A percentile compares a stretch with the other conserved stretches of the same genome.
phyloP scores from a whole-genome alignment of 164 flowering plant species.

The Annona cherimola region DNA sequence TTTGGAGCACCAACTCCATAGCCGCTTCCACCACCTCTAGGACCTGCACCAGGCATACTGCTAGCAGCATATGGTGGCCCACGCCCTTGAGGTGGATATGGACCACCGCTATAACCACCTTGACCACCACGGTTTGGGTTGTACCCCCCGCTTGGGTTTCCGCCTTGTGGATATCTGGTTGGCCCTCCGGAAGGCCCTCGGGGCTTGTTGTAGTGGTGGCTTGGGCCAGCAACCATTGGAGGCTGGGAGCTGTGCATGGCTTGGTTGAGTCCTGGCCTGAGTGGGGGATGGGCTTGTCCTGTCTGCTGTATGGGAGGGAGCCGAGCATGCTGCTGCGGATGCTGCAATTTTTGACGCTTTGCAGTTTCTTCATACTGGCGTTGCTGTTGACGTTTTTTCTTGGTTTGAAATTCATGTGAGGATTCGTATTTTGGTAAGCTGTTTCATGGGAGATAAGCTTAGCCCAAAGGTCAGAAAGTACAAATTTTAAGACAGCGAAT shows the following conservation, averaged over 20 bases:
- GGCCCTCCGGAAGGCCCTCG: conserved; percentile 67
- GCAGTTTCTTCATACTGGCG: conserved; percentile 61
- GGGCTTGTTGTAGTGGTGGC: conserved; percentile 76
- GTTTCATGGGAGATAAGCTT: conserved; percentile 8
- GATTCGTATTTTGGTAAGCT: conserved; percentile 91
- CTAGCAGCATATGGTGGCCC: conserved; percentile 64
- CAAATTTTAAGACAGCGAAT: not conserved
- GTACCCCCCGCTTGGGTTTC: conserved; percentile 65
- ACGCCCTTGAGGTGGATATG: conserved; percentile 75
- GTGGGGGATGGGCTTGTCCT: conserved; percentile 61
- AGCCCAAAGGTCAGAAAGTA: not conserved
- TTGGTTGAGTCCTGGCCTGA: conserved; percentile 61
- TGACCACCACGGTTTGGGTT: conserved; percentile 61
- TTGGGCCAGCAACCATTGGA: conserved; percentile 57
- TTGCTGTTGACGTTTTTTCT: conserved; percentile 71
- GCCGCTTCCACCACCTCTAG: conserved; percentile 53
- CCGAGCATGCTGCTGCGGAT: conserved; percentile 71
- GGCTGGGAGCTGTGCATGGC: conserved; percentile 54
- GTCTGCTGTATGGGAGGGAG: conserved; percentile 80
- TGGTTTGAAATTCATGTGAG: conserved; percentile 95
- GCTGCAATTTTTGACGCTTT: conserved; percentile 81
- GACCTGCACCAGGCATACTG: conserved; percentile 58
- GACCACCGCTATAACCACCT: conserved; percentile 54
- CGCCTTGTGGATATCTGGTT: conserved; percentile 55
- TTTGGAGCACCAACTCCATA: conserved; percentile 61